Evolutionary conservation across 345 rosid species (phyloP).

Genomic region (Jatropha curcas): DNA sequence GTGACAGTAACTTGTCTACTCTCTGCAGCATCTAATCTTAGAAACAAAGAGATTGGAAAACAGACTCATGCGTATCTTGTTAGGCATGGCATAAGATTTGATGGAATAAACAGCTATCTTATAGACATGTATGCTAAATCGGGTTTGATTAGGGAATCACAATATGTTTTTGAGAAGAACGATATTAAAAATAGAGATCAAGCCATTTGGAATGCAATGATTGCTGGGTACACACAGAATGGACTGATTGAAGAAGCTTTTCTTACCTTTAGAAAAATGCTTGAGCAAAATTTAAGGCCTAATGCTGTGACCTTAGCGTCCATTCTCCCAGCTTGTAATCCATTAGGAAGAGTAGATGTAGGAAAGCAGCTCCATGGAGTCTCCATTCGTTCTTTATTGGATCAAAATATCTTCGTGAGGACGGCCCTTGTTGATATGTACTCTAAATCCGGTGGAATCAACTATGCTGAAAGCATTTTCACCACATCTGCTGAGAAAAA

Average conservation of each 20-base stretch:
- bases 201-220: conserved; percentile 89
- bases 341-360: conserved; percentile 53
- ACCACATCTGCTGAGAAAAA: conserved; percentile 49
- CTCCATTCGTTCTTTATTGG: conserved; percentile 60
- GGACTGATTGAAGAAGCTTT: conserved; percentile 61
- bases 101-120: conserved; percentile 79
- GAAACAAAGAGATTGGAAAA: conserved; percentile 63
- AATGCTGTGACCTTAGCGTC: conserved; percentile 76
- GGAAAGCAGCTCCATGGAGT: conserved; percentile 84
- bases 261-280: conserved; percentile 53
- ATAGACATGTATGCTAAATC: conserved; percentile 88
- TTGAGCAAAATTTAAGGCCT: conserved; percentile 57
- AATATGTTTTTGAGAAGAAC: conserved; percentile 45
- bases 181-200: conserved; percentile 49
- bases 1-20: conserved; percentile 78
- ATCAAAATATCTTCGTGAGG: conserved; percentile 66
- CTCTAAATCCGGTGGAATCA: conserved; percentile 72
- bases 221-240: conserved; percentile 79
- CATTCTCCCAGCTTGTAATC: conserved; percentile 75
- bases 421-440: conserved; percentile 85
- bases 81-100: conserved; percentile 58
- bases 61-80: conserved; percentile 81
- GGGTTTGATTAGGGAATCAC: conserved; percentile 58
- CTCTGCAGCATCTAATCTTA: conserved; percentile 85
- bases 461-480: conserved; percentile 63